Evolutionary conservation across 2,329 filamentous ascomycete genomes (phyloP), one percentile per base, ranked within the genome.

Genomic region (Aspergillus chevalieri): DNA sequence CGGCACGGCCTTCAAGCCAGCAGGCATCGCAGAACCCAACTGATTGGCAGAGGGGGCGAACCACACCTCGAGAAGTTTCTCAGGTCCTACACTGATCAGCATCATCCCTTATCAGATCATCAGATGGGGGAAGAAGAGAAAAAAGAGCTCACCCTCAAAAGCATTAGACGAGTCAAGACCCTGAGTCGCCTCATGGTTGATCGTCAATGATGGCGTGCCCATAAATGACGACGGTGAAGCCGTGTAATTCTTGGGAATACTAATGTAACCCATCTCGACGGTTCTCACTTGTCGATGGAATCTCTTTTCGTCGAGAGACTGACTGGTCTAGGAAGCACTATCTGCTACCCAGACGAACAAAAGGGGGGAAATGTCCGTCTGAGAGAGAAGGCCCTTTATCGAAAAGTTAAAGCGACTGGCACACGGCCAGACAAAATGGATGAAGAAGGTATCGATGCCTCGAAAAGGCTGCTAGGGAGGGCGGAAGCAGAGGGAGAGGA

Each of bases 21-120:
- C 77, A 15, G 85, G 83, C 55, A 83, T 81, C 49, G 84, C 84
- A 47, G 83, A 80, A 3, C 82, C 74, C 15, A 90, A 79, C 52
- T 84, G 78, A 57, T 82, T 77, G 46, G 90, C 80, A 62, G 87
- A 88, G 21, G 91, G 84, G 51, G 87, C 86, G 69, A 98, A 97
- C 93, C 93, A 98, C 66, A 98, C 92, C 77, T 98, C 93, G 63
- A 98, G 81, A 48, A 98, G 81, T 78, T 98, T 98, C 77, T 98
- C 93, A 42, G 93, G 93, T 52, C 92, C 86, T 87, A 52, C 28
- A 10, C 4, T 19, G 10, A 41, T 46, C 14, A 45, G 3, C 45
- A 44, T 57, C 39, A 48, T 12, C 19, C 21, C 17, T 26, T n/a
- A 56, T 48, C 17, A 17, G 4, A 26, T 19, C 3, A 15, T 4